phyloP scores from a whole-genome alignment of 2,329 filamentous ascomycete species.

The Myriosclerotinia duriaeana region DNA sequence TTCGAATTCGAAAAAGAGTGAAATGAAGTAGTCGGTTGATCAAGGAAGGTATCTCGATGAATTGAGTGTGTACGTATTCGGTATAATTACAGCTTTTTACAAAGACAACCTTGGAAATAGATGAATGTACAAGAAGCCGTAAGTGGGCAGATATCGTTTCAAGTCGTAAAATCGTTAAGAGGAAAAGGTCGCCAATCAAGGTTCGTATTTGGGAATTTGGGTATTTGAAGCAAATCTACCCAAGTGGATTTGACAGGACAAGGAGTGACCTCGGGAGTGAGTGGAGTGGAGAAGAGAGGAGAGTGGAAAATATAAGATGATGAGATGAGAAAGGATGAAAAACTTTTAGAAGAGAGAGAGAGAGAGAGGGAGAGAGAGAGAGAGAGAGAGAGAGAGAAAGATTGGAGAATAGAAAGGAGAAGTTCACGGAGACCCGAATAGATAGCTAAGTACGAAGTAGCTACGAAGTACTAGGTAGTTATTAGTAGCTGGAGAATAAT shows the following conservation, averaged over 20 bases:
- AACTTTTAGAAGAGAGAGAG: neutral
- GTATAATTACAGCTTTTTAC: conserved; percentile 33
- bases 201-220: neutral
- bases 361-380: conserved; percentile 5
- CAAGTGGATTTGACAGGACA: conserved; percentile 1
- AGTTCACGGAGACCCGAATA: no score
- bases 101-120: conserved; percentile 32
- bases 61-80: conserved; percentile 12
- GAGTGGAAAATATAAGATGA: neutral
- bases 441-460: no score
- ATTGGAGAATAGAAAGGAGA: neutral
- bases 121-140: conserved; percentile 30
- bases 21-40: conserved; percentile 7
- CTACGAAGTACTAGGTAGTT: no score
- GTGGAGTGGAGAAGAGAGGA: neutral
- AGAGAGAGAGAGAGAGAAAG: neutral
- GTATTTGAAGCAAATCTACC: neutral
- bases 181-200: neutral
- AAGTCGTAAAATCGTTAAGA: conserved; percentile 31
- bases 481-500: no score
- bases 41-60: conserved; percentile 13
- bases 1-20: neutral
- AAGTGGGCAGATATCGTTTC: conserved; percentile 25
- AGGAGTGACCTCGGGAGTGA: no score
- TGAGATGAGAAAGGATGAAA: no score